These are phyloP conservation scores for Asclepias syriaca DNA, from an alignment of 257 asterid genomes.

Conservation along the genomic window DNA sequence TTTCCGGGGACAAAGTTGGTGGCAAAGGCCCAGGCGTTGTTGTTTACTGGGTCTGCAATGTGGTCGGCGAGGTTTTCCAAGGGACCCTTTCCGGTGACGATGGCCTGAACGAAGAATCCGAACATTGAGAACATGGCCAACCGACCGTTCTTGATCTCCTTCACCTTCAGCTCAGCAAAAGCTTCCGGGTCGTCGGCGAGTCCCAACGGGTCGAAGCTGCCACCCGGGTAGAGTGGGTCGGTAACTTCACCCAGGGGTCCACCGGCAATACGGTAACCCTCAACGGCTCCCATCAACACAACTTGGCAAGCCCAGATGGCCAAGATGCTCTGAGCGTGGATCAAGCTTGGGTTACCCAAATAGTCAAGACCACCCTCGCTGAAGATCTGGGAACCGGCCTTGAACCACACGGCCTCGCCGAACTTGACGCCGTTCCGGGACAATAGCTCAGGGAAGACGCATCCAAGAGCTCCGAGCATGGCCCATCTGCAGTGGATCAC, in stretches of 20 bases:
- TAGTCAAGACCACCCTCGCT: too few species aligned
- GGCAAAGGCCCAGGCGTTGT: constrained; percentile 48
- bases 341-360: neutral
- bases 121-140: constrained; percentile 35
- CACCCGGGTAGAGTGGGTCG: neutral
- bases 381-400: constrained; percentile 23
- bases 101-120: constrained; percentile 37
- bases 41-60: constrained; percentile 48
- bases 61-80: constrained; percentile 44
- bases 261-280: constrained; percentile 63
- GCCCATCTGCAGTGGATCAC: constrained; percentile 79
- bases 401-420: constrained; percentile 81
- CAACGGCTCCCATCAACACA: constrained; percentile 64
- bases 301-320: constrained; percentile 76
- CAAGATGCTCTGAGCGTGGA: constrained; percentile 74
- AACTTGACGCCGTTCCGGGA: constrained; percentile 71
- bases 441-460: constrained; percentile 74
- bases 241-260: constrained; percentile 45
- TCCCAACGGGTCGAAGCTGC: constrained; percentile 55
- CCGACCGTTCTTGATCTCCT: neutral
- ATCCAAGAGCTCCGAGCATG: constrained; percentile 80
- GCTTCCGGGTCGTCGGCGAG: constrained; percentile 58
- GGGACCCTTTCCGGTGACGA: constrained; percentile 51
- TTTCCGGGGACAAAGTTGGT: constrained; percentile 52
- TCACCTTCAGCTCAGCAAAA: constrained; percentile 41